phyloP scores from a whole-genome alignment of 352 stramenopile species.

The Pythium monospermum region DNA sequence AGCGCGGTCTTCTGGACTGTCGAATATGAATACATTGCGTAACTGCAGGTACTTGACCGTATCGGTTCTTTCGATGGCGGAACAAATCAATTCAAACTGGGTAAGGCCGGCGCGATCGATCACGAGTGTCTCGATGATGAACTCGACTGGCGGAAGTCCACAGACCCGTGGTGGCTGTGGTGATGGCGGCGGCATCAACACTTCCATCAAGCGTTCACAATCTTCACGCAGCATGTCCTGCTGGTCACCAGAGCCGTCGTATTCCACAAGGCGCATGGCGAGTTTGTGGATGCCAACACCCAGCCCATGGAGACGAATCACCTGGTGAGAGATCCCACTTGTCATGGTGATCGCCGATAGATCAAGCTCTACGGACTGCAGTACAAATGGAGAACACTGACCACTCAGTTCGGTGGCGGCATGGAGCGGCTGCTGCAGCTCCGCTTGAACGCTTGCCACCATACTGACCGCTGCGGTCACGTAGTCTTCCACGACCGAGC shows the following conservation, averaged over 20 bases:
- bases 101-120: conserved; percentile 4
- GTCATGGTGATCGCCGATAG: conserved; percentile 12
- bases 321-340: conserved; percentile 1
- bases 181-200: background rate
- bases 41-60: conserved; percentile 15
- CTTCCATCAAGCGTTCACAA: background rate
- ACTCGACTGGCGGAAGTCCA: background rate
- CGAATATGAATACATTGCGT: conserved; percentile 10
- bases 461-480: conserved; percentile 7
- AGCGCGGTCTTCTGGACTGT: background rate
- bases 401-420: background rate
- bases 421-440: background rate
- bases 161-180: background rate
- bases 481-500: background rate
- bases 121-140: conserved; percentile 3
- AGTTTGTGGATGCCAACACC: conserved; percentile 6
- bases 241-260: background rate
- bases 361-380: conserved; percentile 6
- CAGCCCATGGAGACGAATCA: conserved; percentile 6
- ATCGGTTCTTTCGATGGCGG: conserved; percentile 1
- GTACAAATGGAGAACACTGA: background rate
- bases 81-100: conserved; percentile 7
- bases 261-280: conserved; percentile 4
- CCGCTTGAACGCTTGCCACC: background rate
- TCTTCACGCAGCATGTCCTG: background rate